A percentile compares a stretch with the other conserved stretches of the same genome.
Conservation (phyloP, 192 early-diverging fungal genomes). For the Podila epicladia region DNA sequence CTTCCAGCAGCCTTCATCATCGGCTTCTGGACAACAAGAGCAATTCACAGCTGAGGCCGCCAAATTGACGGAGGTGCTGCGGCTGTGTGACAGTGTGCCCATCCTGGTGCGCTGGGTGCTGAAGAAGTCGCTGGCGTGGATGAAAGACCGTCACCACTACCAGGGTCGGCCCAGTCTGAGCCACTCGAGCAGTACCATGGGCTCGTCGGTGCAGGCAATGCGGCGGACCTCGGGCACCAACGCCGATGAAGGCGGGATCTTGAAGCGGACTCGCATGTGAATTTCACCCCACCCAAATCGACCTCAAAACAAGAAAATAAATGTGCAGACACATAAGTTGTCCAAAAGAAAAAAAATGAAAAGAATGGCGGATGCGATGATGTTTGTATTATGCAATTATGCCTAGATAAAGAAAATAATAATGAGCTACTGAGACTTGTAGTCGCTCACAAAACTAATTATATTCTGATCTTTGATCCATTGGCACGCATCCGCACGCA, state of each 20-base stretch:
- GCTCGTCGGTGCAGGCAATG: not conserved
- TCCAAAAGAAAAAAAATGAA: no score
- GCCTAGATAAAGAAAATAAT: no score
- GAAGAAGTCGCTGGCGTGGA: constrained; percentile 33
- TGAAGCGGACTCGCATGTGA: constrained; percentile 26
- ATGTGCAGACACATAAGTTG: no score
- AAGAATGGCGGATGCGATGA: no score
- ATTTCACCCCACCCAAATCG: no score
- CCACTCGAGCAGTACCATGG: not conserved
- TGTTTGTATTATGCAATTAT: no score
- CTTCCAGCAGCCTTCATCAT: not conserved
- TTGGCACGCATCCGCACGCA: not conserved
- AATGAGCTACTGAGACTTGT: no score
- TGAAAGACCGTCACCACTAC: constrained; percentile 23
- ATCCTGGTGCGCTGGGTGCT: constrained; percentile 49
- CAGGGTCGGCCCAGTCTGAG: not conserved
- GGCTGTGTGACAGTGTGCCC: constrained; percentile 38
- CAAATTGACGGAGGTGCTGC: constrained; percentile 41
- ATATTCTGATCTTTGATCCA: not conserved
- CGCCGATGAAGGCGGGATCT: constrained; percentile 29
- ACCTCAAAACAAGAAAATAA: no score
- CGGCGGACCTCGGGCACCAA: constrained; percentile 14
- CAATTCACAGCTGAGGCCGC: constrained; percentile 13
- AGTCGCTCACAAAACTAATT: no score
- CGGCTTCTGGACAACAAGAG: not conserved